Percentiles rank a stretch among this genome's conserved stretches.
phyloP scores from a whole-genome alignment of 1,284 basidiomycete genomes.

The Trichosporon ovoides region DNA sequence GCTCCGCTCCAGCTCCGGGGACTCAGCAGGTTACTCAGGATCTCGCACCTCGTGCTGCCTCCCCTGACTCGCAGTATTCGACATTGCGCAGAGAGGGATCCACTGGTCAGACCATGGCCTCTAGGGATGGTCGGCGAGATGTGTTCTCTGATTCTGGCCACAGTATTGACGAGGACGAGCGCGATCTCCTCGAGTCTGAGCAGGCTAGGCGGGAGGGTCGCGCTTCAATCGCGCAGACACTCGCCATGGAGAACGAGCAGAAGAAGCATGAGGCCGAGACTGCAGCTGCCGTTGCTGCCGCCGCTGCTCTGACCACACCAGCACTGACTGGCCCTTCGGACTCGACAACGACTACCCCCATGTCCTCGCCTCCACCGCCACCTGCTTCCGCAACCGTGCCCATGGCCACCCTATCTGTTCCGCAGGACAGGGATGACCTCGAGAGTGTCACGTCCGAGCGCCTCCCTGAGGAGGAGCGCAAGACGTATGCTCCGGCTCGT shows the following conservation, averaged over 20 bases:
- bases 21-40: constrained; percentile 23
- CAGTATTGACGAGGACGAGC: constrained; percentile 27
- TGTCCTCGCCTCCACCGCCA: neutral
- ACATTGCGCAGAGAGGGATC: neutral
- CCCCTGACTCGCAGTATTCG: constrained; percentile 14
- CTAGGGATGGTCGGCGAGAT: neutral
- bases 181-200: constrained; percentile 21
- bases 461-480: neutral
- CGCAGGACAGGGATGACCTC: neutral
- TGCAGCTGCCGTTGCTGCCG: neutral
- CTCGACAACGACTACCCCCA: neutral
- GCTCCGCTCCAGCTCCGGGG: constrained; percentile 13
- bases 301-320: no score
- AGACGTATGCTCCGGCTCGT: constrained; percentile 1
- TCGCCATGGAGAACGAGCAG: constrained; percentile 32
- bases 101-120: neutral
- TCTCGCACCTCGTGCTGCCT: constrained; percentile 8
- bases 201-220: constrained; percentile 36
- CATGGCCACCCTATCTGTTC: neutral
- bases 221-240: constrained; percentile 22
- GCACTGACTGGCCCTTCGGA: neutral
- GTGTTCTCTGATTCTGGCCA: constrained; percentile 17
- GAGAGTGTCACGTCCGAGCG: neutral
- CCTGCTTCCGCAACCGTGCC: neutral
- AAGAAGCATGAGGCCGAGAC: neutral